A percentile compares a stretch with the other conserved stretches of the same genome.
Evolutionary conservation across 352 stramenopile species (phyloP).

Genomic region (Phytopythium litorale): DNA sequence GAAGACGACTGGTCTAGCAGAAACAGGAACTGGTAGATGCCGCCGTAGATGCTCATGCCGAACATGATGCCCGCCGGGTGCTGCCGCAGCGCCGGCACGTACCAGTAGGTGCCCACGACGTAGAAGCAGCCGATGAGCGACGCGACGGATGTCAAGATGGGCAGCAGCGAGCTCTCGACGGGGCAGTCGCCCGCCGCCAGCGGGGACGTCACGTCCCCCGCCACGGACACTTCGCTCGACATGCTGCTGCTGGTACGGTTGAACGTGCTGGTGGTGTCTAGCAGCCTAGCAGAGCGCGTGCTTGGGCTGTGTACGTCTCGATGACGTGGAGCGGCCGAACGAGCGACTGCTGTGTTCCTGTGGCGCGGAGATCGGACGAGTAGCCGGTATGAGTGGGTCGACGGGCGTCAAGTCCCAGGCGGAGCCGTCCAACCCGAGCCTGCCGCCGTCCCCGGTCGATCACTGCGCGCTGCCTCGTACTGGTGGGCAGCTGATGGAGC

Average conservation of each 20-base stretch:
- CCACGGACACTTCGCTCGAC: conserved; percentile 6
- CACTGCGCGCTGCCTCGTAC: background rate
- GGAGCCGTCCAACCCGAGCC: background rate
- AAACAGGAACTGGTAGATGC: conserved; percentile 80
- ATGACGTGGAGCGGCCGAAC: background rate
- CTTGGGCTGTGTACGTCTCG: conserved; percentile 4
- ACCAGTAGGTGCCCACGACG: conserved; percentile 69
- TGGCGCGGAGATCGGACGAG: background rate
- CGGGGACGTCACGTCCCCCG: conserved; percentile 3
- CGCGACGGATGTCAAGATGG: conserved; percentile 54
- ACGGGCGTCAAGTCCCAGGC: background rate
- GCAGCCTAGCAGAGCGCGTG: background rate
- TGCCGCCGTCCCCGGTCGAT: background rate
- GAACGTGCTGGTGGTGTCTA: background rate
- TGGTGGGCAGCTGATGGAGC: background rate
- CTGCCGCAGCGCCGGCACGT: conserved; percentile 60
- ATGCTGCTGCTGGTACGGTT: conserved; percentile 8
- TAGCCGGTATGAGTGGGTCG: background rate
- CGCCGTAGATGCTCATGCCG: conserved; percentile 80
- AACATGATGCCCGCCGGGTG: conserved; percentile 86
- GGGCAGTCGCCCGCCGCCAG: conserved; percentile 30
- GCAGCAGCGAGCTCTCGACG: conserved; percentile 40
- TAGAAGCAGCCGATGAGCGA: conserved; percentile 78
- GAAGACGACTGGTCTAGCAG: conserved; percentile 44
- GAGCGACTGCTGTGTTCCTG: background rate